phyloP scores from a whole-genome alignment of 2,329 filamentous ascomycete genomes.

The Ophiostoma novo-ulmi region DNA sequence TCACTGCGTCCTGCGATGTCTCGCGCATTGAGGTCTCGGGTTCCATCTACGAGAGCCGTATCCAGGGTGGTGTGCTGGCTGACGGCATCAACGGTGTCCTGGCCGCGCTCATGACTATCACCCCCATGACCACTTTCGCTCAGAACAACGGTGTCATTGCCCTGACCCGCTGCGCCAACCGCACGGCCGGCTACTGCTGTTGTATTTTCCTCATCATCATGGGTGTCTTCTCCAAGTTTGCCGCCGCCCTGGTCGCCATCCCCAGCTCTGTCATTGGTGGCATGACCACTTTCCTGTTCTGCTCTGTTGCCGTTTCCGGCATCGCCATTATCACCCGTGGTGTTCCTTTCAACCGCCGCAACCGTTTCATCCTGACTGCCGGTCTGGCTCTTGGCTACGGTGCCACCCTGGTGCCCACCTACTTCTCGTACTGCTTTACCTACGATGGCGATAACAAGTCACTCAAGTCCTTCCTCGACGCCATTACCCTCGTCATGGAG shows the following conservation, averaged over 20 bases:
- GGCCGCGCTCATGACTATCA: slow-evolving; percentile 71
- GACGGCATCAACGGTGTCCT: slow-evolving; percentile 73
- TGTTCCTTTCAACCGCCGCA: slow-evolving; percentile 70
- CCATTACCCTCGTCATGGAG: slow-evolving; percentile 66
- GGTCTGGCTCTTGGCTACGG: slow-evolving; percentile 68
- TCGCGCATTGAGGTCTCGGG: slow-evolving; percentile 70
- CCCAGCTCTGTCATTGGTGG: slow-evolving; percentile 61
- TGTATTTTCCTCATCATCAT: slow-evolving; percentile 73
- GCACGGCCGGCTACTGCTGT: slow-evolving; percentile 72
- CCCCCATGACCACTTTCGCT: slow-evolving; percentile 73
- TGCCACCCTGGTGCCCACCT: slow-evolving; percentile 60
- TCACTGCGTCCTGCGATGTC: slow-evolving; percentile 77
- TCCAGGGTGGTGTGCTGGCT: slow-evolving; percentile 73
- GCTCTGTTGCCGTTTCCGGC: slow-evolving; percentile 69
- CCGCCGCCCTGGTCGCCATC: slow-evolving; percentile 71
- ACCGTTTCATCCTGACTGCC: slow-evolving; percentile 75
- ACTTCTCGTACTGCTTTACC: slow-evolving; percentile 67
- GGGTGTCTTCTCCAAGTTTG: slow-evolving; percentile 80
- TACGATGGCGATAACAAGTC: slow-evolving; percentile 63
- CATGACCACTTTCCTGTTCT: slow-evolving; percentile 78
- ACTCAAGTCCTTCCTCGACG: slow-evolving; percentile 68
- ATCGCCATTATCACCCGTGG: slow-evolving; percentile 67
- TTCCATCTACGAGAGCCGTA: slow-evolving; percentile 64
- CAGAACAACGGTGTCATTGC: slow-evolving; percentile 85
- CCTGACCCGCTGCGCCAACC: slow-evolving; percentile 73